These are phyloP conservation scores for Alternaria brassicae DNA, from an alignment of 2,329 filamentous ascomycete genomes.

Conservation along the genomic window DNA sequence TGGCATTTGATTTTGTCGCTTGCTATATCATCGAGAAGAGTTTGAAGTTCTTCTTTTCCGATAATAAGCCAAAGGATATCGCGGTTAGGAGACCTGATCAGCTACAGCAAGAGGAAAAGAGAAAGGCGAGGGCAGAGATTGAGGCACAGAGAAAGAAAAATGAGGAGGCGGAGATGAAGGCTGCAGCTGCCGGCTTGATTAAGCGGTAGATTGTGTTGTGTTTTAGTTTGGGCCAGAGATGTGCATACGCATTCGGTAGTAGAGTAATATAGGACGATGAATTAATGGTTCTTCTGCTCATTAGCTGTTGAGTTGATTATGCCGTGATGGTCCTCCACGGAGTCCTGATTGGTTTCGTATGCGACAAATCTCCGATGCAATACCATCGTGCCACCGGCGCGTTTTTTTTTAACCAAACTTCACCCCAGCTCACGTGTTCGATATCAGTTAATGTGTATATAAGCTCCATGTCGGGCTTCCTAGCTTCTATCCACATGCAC, in stretches of 20 bases:
- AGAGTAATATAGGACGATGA: conserved; percentile 1
- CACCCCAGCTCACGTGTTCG: neutral
- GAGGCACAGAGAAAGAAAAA: conserved; percentile 48
- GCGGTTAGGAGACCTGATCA: conserved; percentile 87
- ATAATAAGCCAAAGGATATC: conserved; percentile 93
- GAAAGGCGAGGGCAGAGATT: conserved; percentile 66
- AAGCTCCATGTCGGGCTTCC: neutral
- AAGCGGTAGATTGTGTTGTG: conserved; percentile 1
- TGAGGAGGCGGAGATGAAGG: conserved; percentile 39
- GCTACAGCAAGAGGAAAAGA: conserved; percentile 73
- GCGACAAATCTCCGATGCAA: neutral
- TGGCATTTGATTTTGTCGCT: conserved; percentile 85
- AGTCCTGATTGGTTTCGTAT: neutral
- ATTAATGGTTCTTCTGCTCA: conserved; percentile 5
- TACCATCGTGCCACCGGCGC: neutral
- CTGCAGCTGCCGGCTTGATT: conserved; percentile 20
- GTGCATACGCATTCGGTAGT: neutral
- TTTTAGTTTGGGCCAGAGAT: neutral
- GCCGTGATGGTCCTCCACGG: neutral
- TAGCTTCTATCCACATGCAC: neutral
- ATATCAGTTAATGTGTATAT: neutral
- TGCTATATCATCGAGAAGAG: conserved; percentile 89
- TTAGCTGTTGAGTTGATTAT: neutral
- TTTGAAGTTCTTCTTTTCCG: conserved; percentile 85
- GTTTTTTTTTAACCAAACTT: neutral